Conservation (phyloP, 163 green algal species). For the Trebouxia gelatinosa region DNA sequence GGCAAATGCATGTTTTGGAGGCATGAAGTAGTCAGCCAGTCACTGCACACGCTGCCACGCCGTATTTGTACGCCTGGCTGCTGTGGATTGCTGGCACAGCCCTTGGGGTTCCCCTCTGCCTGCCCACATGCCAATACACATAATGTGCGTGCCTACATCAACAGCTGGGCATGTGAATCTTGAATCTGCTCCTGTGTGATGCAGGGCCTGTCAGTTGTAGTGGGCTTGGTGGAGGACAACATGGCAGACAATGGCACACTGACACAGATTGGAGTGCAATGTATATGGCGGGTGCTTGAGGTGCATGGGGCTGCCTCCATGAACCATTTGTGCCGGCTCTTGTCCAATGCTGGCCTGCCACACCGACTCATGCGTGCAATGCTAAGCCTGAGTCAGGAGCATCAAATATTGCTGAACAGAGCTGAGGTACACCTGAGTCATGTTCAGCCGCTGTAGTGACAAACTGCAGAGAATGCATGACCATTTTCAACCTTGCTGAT, state of each 20-base stretch:
- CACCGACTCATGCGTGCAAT: slow-evolving; percentile 43
- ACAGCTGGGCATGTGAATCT: no score
- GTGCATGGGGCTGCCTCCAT: slow-evolving; percentile 36
- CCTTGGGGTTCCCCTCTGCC: no score
- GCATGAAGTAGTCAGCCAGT: no score
- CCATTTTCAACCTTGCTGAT: no score
- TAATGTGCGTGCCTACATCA: no score
- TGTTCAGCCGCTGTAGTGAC: no score
- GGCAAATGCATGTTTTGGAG: no score
- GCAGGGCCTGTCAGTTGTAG: slow-evolving; percentile 42
- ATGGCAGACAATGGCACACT: slow-evolving; percentile 44
- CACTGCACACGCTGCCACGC: no score
- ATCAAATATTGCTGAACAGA: background rate
- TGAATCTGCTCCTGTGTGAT: slow-evolving; percentile 42
- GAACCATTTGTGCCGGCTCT: slow-evolving; percentile 68
- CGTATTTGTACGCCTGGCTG: no score
- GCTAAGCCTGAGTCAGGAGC: slow-evolving; percentile 27
- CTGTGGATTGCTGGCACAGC: no score
- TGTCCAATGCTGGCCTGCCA: slow-evolving; percentile 60
- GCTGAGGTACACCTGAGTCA: background rate
- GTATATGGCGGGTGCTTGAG: slow-evolving; percentile 63
- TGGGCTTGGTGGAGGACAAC: slow-evolving; percentile 50
- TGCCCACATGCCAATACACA: no score
- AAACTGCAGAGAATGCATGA: no score
- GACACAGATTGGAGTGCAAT: slow-evolving; percentile 40